These are phyloP conservation scores for Leptosphaerulina australis DNA, from an alignment of 2,329 filamentous ascomycete species.

Conservation along the genomic window DNA sequence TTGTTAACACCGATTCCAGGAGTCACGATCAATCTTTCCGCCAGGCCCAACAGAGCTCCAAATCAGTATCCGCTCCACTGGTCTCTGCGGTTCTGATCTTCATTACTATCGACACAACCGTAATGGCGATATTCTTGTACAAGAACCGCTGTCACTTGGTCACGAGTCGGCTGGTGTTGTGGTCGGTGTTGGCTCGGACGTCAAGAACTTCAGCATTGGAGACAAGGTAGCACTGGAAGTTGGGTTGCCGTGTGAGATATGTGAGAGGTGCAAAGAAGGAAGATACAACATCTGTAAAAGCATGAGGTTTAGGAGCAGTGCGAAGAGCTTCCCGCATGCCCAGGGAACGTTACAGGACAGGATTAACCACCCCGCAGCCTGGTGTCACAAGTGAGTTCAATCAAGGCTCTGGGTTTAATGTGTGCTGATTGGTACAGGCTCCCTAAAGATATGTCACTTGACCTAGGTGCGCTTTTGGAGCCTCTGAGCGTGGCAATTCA, in stretches of 20 bases:
- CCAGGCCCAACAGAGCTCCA: slow-evolving; percentile 64
- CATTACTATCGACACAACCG: slow-evolving; percentile 89
- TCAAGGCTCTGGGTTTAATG: neutral
- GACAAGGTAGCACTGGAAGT: slow-evolving; percentile 94
- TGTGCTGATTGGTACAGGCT: slow-evolving; percentile 44
- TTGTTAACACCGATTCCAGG: slow-evolving; percentile 51
- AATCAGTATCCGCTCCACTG: slow-evolving; percentile 68
- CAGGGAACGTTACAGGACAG: slow-evolving; percentile 68
- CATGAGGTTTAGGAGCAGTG: slow-evolving; percentile 64
- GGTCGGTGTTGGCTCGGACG: slow-evolving; percentile 69
- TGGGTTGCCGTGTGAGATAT: slow-evolving; percentile 77
- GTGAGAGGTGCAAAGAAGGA: slow-evolving; percentile 60
- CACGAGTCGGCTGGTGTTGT: slow-evolving; percentile 82
- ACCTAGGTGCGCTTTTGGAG: slow-evolving; percentile 65
- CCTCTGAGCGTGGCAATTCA: slow-evolving; percentile 67
- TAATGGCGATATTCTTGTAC: slow-evolving; percentile 84
- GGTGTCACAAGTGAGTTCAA: slow-evolving; percentile 60
- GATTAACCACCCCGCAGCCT: slow-evolving; percentile 65
- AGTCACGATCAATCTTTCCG: slow-evolving; percentile 56
- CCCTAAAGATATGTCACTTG: slow-evolving; percentile 58
- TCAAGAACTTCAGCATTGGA: slow-evolving; percentile 69
- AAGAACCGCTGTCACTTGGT: slow-evolving; percentile 79
- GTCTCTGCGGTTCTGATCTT: slow-evolving; percentile 73
- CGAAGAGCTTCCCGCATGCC: slow-evolving; percentile 65
- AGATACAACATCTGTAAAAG: slow-evolving; percentile 67